Base-by-base conservation (phyloP, 208 protist species). In the Herpetomonas tarakana region DNA sequence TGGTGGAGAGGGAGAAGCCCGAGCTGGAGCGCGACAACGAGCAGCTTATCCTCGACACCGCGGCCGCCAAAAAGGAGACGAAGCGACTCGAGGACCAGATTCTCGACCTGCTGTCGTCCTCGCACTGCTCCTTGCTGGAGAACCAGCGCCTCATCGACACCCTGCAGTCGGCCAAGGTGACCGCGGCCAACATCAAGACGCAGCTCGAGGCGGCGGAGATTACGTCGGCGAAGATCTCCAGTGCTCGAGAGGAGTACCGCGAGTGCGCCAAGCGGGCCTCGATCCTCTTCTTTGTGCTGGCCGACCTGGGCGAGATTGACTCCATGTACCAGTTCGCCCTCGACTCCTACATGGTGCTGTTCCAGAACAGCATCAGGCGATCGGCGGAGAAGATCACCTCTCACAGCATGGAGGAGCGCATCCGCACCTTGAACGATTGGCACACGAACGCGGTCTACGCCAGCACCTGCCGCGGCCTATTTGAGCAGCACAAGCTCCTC, bases 281-380 rank as follows among this genome's bases (percentile, higher is more conserved):
- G 1, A 91, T 99, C 38, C 82, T 99, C 9, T 99, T 98, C 77
- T 99, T 99, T 62, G 95, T 99, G 18, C 76, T 99, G 4, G 86
- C 85, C 16, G 98, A 99, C 76, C 77, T 99, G 16, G 86, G 91
- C 39, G 81, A 75, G 12, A 97, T 99, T 55, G 98, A 99, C 77
- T 88, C 88, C 25, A 99, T 99, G 98, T 99, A 99, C 80, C 98
- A 99, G 77, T 99, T 99, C 67, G 97, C 97, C 19, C 80, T 99
- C 3, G 97, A 99, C 62, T 88, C 94, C 3, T 99, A 99, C 78
- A 97, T 99, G 52, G 74, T 93, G 9, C 77, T 99, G 7, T 99
- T 99, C 78, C 87, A 96, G 62, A 79, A 80, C 44, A 98, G 88
- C 73, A 98, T 99, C 76, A 88, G 97, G 59, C 95, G 93, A 24